A percentile compares a stretch with the other conserved stretches of the same genome.
These are phyloP conservation scores for Quercus alba DNA, from an alignment of 306 rosid species.

Conservation along the genomic window DNA sequence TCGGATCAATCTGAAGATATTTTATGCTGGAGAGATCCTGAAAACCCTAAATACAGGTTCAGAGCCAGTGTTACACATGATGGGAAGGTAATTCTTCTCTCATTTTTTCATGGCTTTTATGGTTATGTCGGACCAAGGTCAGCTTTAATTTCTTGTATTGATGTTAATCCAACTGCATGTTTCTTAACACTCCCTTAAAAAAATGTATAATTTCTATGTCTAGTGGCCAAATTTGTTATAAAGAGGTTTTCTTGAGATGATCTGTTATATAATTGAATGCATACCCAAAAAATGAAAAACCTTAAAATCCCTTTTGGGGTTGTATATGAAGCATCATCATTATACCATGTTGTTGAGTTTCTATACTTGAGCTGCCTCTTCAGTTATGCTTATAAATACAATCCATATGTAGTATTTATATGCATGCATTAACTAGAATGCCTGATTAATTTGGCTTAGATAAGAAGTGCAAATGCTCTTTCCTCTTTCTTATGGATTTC, in stretches of 20 bases:
- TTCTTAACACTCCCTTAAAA: neutral
- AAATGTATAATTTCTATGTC: neutral
- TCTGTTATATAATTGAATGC: neutral
- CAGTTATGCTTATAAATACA: neutral
- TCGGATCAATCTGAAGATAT: constrained; percentile 81
- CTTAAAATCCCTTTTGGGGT: neutral
- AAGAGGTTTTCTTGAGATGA: neutral
- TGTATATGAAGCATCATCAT: neutral
- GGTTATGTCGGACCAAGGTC: neutral
- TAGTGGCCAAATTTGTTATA: too few relatives aligned
- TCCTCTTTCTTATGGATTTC: neutral
- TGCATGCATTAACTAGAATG: neutral
- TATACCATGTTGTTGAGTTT: neutral
- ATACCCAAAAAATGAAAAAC: neutral
- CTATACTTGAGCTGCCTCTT: neutral
- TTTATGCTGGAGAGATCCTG: constrained; percentile 81
- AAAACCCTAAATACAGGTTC: constrained; percentile 73
- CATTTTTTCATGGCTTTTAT: constrained; percentile 17
- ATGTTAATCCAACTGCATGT: neutral
- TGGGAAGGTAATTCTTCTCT: constrained; percentile 58
- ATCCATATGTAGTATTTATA: neutral
- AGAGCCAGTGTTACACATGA: constrained; percentile 62
- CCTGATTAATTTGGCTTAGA: neutral
- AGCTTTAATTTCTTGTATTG: neutral
- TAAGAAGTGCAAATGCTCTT: neutral